Evolutionary conservation across 2,329 filamentous ascomycete species (phyloP), one percentile per base, ranked within the genome.

Genomic region (Zymoseptoria pseudotritici): DNA sequence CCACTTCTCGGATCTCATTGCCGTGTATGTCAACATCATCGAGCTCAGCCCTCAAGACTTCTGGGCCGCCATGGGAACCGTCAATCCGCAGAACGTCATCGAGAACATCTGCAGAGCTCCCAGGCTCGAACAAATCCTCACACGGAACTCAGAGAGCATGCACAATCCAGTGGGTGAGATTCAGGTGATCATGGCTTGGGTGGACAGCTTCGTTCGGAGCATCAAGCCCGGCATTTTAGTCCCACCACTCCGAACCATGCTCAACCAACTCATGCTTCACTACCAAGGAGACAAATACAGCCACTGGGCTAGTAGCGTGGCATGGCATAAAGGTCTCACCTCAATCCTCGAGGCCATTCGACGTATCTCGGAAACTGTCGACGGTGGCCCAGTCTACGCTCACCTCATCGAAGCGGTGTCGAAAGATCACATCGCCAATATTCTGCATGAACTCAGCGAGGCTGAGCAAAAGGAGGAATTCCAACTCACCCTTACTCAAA

Each of bases 61-160:
- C 67, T 97, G 93, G 93, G 88, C 91, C 67, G 87, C 91, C 1
- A 87, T 96, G 76, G 87, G 89, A 55, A 84, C 90, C 29, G 90
- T 93, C 55, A 88, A 89, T 0, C 88, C 91, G 2, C 86, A 86
- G 50, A 85, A 87, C 36, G 85, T 97, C 54, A 85, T 91, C n/a
- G 91, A 97, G 71, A 83, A 91, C 64, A 83, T 96, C 51, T 90
- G 94, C 67, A 84, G 83, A 60, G 91, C 88, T 63, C 86, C 86
- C 7, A 80, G 83, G 3, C 85, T 89, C 67, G 80, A 81, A 36
- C 75, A 76, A n/a, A 72, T 89, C 6, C 79, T 92, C 11, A 79
- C 80, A 64, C 79, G 78, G 62, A 79, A 78, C 3, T 73, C 78
- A 7, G 78, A 82, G 51, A 80, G 81, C n/a, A 80, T 83, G 36